Conservation (phyloP, 306 rosid genomes). For the Citrullus mucosospermus region DNA sequence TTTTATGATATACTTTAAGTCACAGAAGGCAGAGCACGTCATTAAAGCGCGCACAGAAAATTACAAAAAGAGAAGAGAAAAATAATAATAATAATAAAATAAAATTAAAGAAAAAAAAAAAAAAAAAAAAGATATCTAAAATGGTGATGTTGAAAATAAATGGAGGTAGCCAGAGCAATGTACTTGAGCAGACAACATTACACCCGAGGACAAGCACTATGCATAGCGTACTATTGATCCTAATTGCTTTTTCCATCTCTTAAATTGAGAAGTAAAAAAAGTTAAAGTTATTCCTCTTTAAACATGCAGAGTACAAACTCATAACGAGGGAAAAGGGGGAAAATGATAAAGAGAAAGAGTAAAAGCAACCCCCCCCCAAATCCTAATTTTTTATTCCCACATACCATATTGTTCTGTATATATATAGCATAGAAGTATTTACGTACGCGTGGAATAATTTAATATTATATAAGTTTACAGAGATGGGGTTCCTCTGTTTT, state of each 20-base stretch:
- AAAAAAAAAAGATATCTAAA: background rate
- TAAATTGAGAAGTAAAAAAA: background rate
- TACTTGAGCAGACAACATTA: constrained; percentile 4
- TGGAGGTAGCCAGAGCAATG: background rate
- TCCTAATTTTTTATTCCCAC: background rate
- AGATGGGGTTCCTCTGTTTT: background rate
- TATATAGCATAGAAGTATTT: background rate
- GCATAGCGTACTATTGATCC: background rate
- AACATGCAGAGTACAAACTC: background rate
- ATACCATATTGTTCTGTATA: background rate
- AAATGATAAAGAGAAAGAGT: background rate
- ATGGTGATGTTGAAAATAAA: background rate
- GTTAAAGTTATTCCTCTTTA: background rate
- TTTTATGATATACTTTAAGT: background rate
- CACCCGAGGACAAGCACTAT: background rate
- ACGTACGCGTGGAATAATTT: constrained; percentile 1
- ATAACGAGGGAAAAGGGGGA: background rate
- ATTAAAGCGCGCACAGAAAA: background rate
- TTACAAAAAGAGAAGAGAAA: background rate
- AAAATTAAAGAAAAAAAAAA: too few relatives aligned
- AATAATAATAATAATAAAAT: too few relatives aligned
- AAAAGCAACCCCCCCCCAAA: background rate
- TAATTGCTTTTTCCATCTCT: background rate
- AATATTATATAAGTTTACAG: background rate
- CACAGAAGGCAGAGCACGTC: background rate